A percentile compares a stretch with the other conserved stretches of the same genome.
phyloP scores from a whole-genome alignment of 176 grass and related monocot species.

The Phragmites australis region DNA sequence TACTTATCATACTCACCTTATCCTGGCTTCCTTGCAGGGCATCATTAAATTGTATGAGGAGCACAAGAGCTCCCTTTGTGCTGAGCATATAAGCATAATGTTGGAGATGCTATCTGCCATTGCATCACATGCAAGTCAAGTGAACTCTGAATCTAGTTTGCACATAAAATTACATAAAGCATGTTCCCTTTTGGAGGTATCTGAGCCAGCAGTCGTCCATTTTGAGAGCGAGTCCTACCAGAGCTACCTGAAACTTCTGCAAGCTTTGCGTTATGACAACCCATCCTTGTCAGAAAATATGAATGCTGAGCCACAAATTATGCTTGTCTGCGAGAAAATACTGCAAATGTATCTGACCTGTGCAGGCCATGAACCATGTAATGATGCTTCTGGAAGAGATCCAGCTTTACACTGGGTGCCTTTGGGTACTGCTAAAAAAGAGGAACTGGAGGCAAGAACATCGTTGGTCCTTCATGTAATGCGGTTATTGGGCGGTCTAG shows the following conservation, averaged over 20 bases:
- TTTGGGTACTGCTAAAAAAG: constrained; percentile 64
- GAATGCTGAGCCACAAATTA: constrained; percentile 68
- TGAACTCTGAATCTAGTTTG: constrained; percentile 59
- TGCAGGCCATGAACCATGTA: constrained; percentile 52
- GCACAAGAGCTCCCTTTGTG: constrained; percentile 50
- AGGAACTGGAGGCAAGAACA: constrained; percentile 82
- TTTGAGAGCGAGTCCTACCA: constrained; percentile 95
- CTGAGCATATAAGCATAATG: constrained; percentile 68
- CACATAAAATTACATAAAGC: constrained; percentile 70
- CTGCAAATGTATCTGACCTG: constrained; percentile 74
- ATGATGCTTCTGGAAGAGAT: constrained; percentile 31
- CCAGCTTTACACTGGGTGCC: constrained; percentile 49
- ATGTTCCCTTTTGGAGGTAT: constrained; percentile 80
- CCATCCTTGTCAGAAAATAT: constrained; percentile 55
- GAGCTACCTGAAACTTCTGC: constrained; percentile 80
- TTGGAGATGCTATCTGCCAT: constrained; percentile 76
- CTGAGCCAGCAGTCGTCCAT: constrained; percentile 78
- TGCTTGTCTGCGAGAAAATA: constrained; percentile 72
- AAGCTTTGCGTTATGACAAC: constrained; percentile 70
- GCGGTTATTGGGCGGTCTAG: constrained; percentile 62
- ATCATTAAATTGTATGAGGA: constrained; percentile 72
- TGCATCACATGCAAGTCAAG: constrained; percentile 74
- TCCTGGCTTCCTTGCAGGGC: constrained; percentile 60
- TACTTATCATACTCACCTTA: neutral
- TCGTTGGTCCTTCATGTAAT: constrained; percentile 69